Base-by-base conservation (phyloP, 139 green algal species). In the Coccomyxa sp. region DNA sequence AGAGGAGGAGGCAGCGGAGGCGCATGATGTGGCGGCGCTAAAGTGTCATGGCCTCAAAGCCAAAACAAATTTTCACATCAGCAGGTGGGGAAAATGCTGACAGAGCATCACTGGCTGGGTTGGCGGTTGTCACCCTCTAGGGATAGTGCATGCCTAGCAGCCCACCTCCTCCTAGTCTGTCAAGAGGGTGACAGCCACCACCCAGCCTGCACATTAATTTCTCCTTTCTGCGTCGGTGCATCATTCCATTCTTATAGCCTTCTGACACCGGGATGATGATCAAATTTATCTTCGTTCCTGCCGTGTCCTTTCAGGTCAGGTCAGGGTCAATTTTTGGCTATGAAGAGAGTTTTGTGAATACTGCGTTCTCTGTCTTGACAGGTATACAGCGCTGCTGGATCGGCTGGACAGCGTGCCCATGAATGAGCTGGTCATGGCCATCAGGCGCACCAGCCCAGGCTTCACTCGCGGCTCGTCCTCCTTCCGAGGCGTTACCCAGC, bases 391-490 rank as follows among this genome's bases (percentile, higher is more conserved):
- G 60, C 90, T 98, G 83, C 82, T 94, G 67, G 76, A 77, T 63
- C 91, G 82, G 82, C 92, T 98, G 82, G 85, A 93, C 80, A 89
- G 76, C 79, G 95, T 98, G 85, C 89, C 85, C 12, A 78, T 96
- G 83, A 91, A 97, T 67, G 95, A 98, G 86, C 89, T 98, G 60
- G 92, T 98, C 77, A 98, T 98, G 95, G 92, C 93, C 4, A 92
- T 98, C 30, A 86, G 95, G 25, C 80, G 95, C 27, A 93, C 91
- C 77, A 91, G 82, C 80, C 93, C 98, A 91, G 95, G 95, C 45
- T 98, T 98, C 88, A 94, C 92, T 30, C 85, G 95, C 23, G 95
- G 95, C 58, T 93, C 91, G 67, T 95, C 89, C 67, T 84, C 85
- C 80, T 98, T 91, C 88, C 87, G 95, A 0, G 95, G 95, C 23